These are phyloP conservation scores for Perkinsus marinus DNA, from an alignment of 169 alveolate genomes.

Conservation along the genomic window DNA sequence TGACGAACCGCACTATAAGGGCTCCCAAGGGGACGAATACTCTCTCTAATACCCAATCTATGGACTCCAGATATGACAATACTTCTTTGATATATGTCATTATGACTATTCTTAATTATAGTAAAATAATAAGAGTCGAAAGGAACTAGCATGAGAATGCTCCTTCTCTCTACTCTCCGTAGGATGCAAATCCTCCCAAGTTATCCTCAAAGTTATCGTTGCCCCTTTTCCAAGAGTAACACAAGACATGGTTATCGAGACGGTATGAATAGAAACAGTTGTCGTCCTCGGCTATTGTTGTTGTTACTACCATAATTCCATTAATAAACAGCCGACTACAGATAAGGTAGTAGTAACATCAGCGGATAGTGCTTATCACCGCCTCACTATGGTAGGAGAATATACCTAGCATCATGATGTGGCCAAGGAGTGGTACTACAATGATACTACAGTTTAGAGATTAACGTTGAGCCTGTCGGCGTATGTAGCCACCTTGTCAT, in stretches of 20 bases:
- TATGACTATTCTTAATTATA: not conserved
- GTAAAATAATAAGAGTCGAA: too few species aligned
- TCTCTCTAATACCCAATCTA: not conserved
- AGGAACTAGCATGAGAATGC: too few species aligned
- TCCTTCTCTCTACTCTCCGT: too few species aligned
- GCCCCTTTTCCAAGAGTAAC: too few species aligned
- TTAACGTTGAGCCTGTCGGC: not conserved
- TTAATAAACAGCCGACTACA: too few species aligned
- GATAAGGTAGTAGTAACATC: not conserved
- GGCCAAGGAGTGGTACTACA: not conserved
- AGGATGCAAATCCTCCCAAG: too few species aligned
- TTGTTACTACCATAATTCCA: too few species aligned
- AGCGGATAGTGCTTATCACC: not conserved
- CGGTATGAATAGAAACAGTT: too few species aligned
- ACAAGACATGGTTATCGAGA: too few species aligned
- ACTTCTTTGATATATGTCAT: not conserved
- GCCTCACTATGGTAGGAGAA: not conserved
- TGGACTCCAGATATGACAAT: not conserved
- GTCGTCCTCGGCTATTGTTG: too few species aligned
- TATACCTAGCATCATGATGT: not conserved
- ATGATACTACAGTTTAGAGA: not conserved
- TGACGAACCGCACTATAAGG: not conserved
- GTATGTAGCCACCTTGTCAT: not conserved
- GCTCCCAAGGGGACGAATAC: not conserved
- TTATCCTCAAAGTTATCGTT: too few species aligned